Evolutionary conservation across 2,329 filamentous ascomycete species (phyloP).

Genomic region (Colletotrichum paranaense): DNA sequence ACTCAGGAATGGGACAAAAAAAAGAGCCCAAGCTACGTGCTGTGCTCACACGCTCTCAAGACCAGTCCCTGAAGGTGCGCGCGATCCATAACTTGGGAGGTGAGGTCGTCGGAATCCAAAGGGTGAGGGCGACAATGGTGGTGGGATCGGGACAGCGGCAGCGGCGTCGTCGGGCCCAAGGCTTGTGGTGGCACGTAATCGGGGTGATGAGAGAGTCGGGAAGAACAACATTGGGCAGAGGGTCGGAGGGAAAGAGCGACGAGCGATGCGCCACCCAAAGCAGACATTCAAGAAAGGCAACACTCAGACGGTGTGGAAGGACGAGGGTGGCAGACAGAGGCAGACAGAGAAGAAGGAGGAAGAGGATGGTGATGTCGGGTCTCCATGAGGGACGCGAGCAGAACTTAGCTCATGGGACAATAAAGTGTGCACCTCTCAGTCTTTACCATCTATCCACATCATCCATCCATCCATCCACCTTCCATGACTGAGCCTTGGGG

Average conservation of each 20-base stretch:
- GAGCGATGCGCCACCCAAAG: constrained; percentile 33
- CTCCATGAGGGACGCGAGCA: constrained; percentile 21
- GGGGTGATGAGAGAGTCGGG: constrained; percentile 22
- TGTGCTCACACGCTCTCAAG: constrained; percentile 44
- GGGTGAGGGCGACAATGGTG: constrained; percentile 32
- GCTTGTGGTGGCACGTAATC: constrained; percentile 35
- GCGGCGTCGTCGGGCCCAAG: constrained; percentile 17
- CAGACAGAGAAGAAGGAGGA: not conserved
- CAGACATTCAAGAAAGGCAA: constrained; percentile 32
- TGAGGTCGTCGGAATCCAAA: constrained; percentile 3
- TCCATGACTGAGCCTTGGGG: not conserved
- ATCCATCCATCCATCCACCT: too few relatives aligned
- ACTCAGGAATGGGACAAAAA: constrained; percentile 11
- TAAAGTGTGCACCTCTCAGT: constrained; percentile 24
- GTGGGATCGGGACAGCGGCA: not conserved
- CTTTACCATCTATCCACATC: too few relatives aligned
- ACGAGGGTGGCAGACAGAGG: constrained; percentile 8
- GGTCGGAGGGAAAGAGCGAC: constrained; percentile 28
- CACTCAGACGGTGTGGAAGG: constrained; percentile 4
- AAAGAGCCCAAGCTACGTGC: constrained; percentile 41
- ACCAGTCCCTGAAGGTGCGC: constrained; percentile 39
- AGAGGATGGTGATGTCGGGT: constrained; percentile 24
- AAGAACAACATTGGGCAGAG: constrained; percentile 36
- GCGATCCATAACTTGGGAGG: constrained; percentile 46
- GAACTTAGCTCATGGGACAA: constrained; percentile 23